A percentile compares a stretch with the other conserved stretches of the same genome.
These are phyloP conservation scores for Globisporangium nodosum DNA, from an alignment of 352 stramenopile genomes.

Conservation along the genomic window DNA sequence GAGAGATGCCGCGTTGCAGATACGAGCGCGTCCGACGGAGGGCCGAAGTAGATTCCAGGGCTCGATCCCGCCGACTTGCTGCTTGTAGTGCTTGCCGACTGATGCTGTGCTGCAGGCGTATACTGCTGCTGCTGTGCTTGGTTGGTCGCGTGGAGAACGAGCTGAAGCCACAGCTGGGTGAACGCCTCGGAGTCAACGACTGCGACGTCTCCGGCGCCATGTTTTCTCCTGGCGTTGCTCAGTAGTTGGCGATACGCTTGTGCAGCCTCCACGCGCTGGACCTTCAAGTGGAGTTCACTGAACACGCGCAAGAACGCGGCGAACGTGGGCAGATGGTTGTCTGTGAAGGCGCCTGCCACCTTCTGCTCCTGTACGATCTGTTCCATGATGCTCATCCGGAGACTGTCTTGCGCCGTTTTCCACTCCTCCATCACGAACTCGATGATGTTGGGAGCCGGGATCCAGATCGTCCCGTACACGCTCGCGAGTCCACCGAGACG, in stretches of 20 bases:
- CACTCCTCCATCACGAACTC: constrained; percentile 49
- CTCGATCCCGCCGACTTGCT: not conserved
- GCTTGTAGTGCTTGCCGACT: not conserved
- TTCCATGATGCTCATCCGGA: constrained; percentile 21
- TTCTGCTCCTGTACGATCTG: constrained; percentile 16
- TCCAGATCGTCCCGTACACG: constrained; percentile 50
- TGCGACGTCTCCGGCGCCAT: not conserved
- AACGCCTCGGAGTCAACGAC: constrained; percentile 19
- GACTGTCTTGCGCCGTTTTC: constrained; percentile 19
- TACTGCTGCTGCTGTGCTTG: constrained; percentile 35
- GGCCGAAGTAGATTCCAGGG: constrained; percentile 26
- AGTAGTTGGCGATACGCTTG: constrained; percentile 32
- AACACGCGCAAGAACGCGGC: constrained; percentile 26
- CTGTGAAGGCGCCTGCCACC: not conserved
- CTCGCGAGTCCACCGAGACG: constrained; percentile 36
- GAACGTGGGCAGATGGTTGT: constrained; percentile 14
- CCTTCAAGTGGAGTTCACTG: constrained; percentile 21
- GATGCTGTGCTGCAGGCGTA: not conserved
- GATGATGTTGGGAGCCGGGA: constrained; percentile 41
- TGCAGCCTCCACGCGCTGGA: constrained; percentile 23
- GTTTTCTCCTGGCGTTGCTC: constrained; percentile 4
- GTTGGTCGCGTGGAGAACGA: constrained; percentile 28
- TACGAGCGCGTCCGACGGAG: constrained; percentile 23
- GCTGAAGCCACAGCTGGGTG: constrained; percentile 21
- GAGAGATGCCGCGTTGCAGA: constrained; percentile 24